Base-by-base conservation (phyloP, 148 eudicot genomes). In the Pharnaceum exiguum region DNA sequence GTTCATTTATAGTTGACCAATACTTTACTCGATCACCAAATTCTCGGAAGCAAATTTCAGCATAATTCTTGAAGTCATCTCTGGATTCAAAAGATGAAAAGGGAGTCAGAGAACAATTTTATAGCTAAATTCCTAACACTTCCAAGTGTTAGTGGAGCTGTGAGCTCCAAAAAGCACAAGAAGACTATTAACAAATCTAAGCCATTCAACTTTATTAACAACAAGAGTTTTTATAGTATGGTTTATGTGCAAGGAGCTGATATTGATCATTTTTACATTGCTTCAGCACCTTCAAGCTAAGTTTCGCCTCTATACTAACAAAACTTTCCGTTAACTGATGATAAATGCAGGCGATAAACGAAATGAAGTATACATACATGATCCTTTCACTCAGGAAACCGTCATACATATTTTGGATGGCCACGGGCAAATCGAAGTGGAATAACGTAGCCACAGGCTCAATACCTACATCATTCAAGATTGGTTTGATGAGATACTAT, bases 1-100 rank as follows among this genome's bases (percentile, higher is more conserved):
- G 77, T 27, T 72, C 77, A 42, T 72, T 72, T 28, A 67, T 18
- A 1, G 77, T 73, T 25, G 57, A 32, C 77, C 72, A 73, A 7
- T 50, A 4, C 50, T 73, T 51, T 3, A 73, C 77, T 28, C 77
- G 57, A 12, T 73, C 72, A 17, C 77, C 77, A 52, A 67, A 73
- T 22, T 67, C 65, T 22, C 44, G 17, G 50, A 62, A 73, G 57
- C 72, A 73, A 19, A 73, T 51, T 3, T 73, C 72, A 8, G 77
- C 72, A 49, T 31, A 73, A 26, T 73, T 51, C 29, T 7, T 10
- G 33, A 56, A 73, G 22, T 73, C 69, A 8, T 73, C 54, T 22
- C 77, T 67, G n/a, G n/a, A 52, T 21, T 24, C 15, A 46, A 10
- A 44, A 42, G 17, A n/a, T n/a, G n/a, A n/a, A n/a, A n/a, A n/a